These are phyloP conservation scores for Exophiala calicioides DNA, from an alignment of 2,329 filamentous ascomycete genomes.

Conservation along the genomic window DNA sequence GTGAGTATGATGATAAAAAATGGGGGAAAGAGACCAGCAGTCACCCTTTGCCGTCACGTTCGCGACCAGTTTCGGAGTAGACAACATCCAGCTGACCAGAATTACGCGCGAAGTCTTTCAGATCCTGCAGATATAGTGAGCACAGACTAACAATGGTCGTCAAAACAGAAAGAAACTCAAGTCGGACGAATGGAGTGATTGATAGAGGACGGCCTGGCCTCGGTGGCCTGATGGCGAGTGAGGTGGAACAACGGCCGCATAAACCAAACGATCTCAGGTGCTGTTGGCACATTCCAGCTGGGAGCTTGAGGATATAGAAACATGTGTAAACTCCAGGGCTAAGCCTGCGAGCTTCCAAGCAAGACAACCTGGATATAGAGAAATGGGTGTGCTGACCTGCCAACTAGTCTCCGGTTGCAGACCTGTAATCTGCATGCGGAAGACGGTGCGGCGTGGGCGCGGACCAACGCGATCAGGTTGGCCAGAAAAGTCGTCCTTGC, in stretches of 20 bases:
- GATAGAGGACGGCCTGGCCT: too few relatives aligned
- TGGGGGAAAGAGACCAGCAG: slow-evolving; percentile 42
- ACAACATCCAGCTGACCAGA: slow-evolving; percentile 90
- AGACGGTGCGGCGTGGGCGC: slow-evolving; percentile 88
- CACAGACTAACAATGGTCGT: neutral
- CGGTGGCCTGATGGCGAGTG: too few relatives aligned
- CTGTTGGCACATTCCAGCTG: too few relatives aligned
- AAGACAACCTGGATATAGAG: neutral
- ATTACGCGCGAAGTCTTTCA: slow-evolving; percentile 98
- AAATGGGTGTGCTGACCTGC: slow-evolving; percentile 77
- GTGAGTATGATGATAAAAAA: slow-evolving; percentile 25
- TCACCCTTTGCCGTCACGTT: slow-evolving; percentile 89
- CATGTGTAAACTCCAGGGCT: too few relatives aligned
- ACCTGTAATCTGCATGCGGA: slow-evolving; percentile 96
- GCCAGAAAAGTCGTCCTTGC: slow-evolving; percentile 64
- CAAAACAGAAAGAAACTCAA: too few relatives aligned
- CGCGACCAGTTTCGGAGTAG: slow-evolving; percentile 92
- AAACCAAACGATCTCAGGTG: too few relatives aligned
- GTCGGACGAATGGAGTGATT: too few relatives aligned
- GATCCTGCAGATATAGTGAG: slow-evolving; percentile 65
- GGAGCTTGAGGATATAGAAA: too few relatives aligned
- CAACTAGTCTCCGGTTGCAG: slow-evolving; percentile 98
- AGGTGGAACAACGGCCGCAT: neutral
- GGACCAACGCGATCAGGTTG: slow-evolving; percentile 64
- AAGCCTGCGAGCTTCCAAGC: too few relatives aligned